These are phyloP conservation scores for Chaetomiaceae sp. DNA, from an alignment of 2,329 filamentous ascomycete genomes.

Conservation along the genomic window DNA sequence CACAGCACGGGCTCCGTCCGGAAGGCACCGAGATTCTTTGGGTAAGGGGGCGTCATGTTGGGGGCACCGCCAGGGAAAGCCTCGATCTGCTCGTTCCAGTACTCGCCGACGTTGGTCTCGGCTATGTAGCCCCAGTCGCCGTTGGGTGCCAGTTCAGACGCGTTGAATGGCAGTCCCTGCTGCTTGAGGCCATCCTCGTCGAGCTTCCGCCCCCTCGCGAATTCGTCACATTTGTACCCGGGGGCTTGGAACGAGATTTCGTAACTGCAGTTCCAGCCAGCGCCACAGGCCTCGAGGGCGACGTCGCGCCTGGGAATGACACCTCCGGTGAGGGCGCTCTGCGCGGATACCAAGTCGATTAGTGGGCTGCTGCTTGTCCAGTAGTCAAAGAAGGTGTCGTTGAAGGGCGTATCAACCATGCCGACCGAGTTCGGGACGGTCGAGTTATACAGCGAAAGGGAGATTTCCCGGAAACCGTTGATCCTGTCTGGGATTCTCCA, in stretches of 20 bases:
- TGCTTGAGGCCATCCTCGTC: constrained; percentile 22
- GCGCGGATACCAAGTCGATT: constrained; percentile 15
- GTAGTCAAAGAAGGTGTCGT: constrained; percentile 31
- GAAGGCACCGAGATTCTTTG: constrained; percentile 35
- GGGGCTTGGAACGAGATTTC: constrained; percentile 35
- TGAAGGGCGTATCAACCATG: constrained; percentile 7
- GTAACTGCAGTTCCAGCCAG: constrained; percentile 39
- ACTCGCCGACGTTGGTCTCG: constrained; percentile 33
- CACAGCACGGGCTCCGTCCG: constrained; percentile 38
- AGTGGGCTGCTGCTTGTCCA: constrained; percentile 25
- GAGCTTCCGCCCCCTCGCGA: constrained; percentile 31
- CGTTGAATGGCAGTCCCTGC: constrained; percentile 31
- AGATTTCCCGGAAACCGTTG: constrained; percentile 23
- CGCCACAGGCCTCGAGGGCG: constrained; percentile 34
- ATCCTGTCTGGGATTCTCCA: constrained; percentile 25
- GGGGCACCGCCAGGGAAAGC: constrained; percentile 32
- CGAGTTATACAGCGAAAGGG: constrained; percentile 28
- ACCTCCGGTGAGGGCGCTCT: constrained; percentile 24
- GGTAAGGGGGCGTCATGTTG: constrained; percentile 26
- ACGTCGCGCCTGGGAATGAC: constrained; percentile 29
- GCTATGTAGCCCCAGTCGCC: constrained; percentile 35
- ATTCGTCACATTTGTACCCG: constrained; percentile 37
- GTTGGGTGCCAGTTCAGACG: constrained; percentile 31
- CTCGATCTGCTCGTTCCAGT: constrained; percentile 30
- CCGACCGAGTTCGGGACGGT: constrained; percentile 17